These are phyloP conservation scores for Pichia terricola DNA, from an alignment of 1,139 yeast species.

Conservation along the genomic window DNA sequence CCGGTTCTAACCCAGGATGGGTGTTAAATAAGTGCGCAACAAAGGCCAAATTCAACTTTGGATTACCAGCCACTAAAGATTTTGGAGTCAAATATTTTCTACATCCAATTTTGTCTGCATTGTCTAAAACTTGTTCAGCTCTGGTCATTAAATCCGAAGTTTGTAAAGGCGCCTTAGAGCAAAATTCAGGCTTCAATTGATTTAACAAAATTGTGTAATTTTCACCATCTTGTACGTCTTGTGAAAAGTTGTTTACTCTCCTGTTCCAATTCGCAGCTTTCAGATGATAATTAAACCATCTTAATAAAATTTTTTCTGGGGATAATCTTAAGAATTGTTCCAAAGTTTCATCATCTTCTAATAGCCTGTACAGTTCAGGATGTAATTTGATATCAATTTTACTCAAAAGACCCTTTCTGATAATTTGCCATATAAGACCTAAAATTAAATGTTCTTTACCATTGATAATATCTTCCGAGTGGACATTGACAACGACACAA, in stretches of 20 bases:
- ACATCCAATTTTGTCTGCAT: conserved; percentile 86
- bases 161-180: conserved; percentile 76
- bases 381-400: conserved; percentile 94
- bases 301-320: conserved; percentile 90
- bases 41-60: conserved; percentile 90
- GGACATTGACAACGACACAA: conserved; percentile 95
- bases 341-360: conserved; percentile 93
- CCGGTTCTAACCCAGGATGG: conserved; percentile 92
- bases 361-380: conserved; percentile 89
- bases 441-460: conserved; percentile 93
- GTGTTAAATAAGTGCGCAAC: conserved; percentile 96
- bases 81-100: conserved; percentile 93
- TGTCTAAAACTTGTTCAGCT: conserved; percentile 76
- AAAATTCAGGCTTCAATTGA: conserved; percentile 77
- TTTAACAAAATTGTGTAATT: conserved; percentile 82
- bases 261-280: conserved; percentile 89
- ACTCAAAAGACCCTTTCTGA: conserved; percentile 86
- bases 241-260: conserved; percentile 74
- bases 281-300: conserved; percentile 97
- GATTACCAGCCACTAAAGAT: conserved; percentile 90
- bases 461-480: conserved; percentile 92
- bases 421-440: conserved; percentile 97
- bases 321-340: conserved; percentile 95
- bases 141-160: conserved; percentile 63
- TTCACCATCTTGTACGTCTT: conserved; percentile 91